Percentiles rank a stretch among this genome's conserved stretches.
phyloP scores from a whole-genome alignment of 2,329 filamentous ascomycete genomes.

The Coniochaeta sp. region DNA sequence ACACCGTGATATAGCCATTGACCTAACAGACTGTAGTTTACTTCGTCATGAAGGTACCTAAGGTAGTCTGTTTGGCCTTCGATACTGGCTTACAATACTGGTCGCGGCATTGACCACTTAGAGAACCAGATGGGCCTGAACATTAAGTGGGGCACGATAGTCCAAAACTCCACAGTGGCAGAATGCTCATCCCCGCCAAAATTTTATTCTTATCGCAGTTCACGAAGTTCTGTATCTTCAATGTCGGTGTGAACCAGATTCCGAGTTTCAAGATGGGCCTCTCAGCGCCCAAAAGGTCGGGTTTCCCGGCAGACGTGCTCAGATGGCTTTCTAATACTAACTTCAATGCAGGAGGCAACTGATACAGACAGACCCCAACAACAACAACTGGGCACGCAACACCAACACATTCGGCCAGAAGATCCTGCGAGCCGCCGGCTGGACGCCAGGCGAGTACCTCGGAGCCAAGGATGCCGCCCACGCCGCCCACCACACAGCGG shows the following conservation, averaged over 20 bases:
- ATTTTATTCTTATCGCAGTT: not conserved
- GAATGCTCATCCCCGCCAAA: not conserved
- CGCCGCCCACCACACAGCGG: slow-evolving; percentile 66
- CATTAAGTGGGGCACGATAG: not conserved
- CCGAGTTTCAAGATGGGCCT: slow-evolving; percentile 53
- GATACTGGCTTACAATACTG: not conserved
- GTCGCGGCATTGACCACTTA: not conserved
- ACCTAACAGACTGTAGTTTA: no score
- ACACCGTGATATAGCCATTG: no score
- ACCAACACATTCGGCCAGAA: slow-evolving; percentile 80
- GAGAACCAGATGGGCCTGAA: not conserved
- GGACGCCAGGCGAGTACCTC: slow-evolving; percentile 77
- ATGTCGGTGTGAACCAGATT: not conserved
- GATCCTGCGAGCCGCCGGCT: slow-evolving; percentile 82
- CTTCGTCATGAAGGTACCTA: no score
- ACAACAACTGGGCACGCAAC: slow-evolving; percentile 84
- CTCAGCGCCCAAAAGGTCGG: slow-evolving; percentile 59
- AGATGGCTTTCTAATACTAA: slow-evolving; percentile 7
- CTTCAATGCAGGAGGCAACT: slow-evolving; percentile 41
- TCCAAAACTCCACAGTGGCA: not conserved
- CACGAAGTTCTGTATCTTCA: not conserved
- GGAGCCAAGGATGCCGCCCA: slow-evolving; percentile 72
- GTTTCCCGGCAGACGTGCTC: not conserved
- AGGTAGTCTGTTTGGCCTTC: no score
- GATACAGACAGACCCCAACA: slow-evolving; percentile 88